These are phyloP conservation scores for Xerocomellus intermedius DNA, from an alignment of 768 basidiomycete species.

Conservation along the genomic window DNA sequence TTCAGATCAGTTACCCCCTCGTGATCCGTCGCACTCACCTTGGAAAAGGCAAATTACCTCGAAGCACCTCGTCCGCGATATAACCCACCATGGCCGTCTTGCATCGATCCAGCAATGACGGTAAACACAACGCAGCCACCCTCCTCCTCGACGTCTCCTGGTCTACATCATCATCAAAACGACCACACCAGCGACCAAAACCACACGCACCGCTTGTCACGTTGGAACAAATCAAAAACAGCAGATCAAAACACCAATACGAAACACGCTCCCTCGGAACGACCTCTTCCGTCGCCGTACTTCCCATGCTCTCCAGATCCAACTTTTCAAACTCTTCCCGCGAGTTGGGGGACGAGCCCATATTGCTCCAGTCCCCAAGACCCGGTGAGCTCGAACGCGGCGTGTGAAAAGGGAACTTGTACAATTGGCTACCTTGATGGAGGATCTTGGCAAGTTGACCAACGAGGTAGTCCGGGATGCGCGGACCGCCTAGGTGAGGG, in stretches of 20 bases:
- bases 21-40: slow-evolving; percentile 45
- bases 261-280: slow-evolving; percentile 82
- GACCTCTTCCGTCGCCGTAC: slow-evolving; percentile 53
- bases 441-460: slow-evolving; percentile 67
- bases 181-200: too few relatives aligned
- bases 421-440: slow-evolving; percentile 68
- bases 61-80: slow-evolving; percentile 78
- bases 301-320: slow-evolving; percentile 48
- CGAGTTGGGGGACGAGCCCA: slow-evolving; percentile 10
- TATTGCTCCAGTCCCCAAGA: slow-evolving; percentile 4
- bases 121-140: slow-evolving; percentile 70
- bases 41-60: slow-evolving; percentile 88
- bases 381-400: slow-evolving; percentile 11
- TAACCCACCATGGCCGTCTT: slow-evolving; percentile 64
- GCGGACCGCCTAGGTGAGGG: slow-evolving; percentile 65
- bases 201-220: slow-evolving; percentile 51
- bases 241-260: slow-evolving; percentile 89
- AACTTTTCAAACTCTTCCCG: slow-evolving; percentile 37
- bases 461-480: slow-evolving; percentile 72
- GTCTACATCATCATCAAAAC: slow-evolving; percentile 41
- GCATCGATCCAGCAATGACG: slow-evolving; percentile 77
- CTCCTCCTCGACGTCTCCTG: slow-evolving; percentile 58
- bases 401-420: slow-evolving; percentile 31
- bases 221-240: slow-evolving; percentile 79
- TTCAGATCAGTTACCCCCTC: neutral